Percentiles rank a stretch among this genome's conserved stretches.
Evolutionary conservation across 164 flowering plant genomes (phyloP).

Genomic region (Santalum album): DNA sequence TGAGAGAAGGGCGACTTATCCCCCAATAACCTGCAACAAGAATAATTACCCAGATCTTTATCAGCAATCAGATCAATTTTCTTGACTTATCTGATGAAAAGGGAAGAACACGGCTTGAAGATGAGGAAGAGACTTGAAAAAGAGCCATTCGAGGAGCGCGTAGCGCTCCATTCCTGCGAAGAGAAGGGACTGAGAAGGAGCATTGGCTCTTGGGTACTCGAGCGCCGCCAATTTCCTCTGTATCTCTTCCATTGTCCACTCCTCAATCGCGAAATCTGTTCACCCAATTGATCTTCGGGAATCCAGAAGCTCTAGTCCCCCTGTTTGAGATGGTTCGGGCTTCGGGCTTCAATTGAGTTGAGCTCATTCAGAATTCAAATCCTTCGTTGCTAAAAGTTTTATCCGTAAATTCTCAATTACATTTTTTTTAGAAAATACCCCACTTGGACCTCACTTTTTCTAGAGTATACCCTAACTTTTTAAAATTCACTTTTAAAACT

Average conservation of each 20-base stretch:
- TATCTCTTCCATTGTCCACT: slow-evolving; percentile 72
- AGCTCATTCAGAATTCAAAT: too few relatives aligned
- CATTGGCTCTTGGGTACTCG: slow-evolving; percentile 80
- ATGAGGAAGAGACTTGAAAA: slow-evolving; percentile 52
- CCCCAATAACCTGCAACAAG: slow-evolving; percentile 54
- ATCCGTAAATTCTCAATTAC: too few relatives aligned
- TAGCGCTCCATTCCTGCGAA: slow-evolving; percentile 99
- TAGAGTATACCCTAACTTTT: too few relatives aligned
- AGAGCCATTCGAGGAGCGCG: slow-evolving; percentile 95
- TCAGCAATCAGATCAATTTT: not conserved
- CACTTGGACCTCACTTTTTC: too few relatives aligned
- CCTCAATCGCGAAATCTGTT: too few relatives aligned
- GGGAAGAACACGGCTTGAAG: not conserved
- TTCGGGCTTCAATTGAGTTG: too few relatives aligned
- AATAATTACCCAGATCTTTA: not conserved
- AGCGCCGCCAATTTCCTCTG: slow-evolving; percentile 49
- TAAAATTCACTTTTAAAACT: too few relatives aligned
- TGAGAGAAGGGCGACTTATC: slow-evolving; percentile 94
- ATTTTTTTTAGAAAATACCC: too few relatives aligned
- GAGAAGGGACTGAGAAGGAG: slow-evolving; percentile 89
- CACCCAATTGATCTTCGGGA: too few relatives aligned
- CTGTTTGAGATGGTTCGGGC: too few relatives aligned
- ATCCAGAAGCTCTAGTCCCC: too few relatives aligned
- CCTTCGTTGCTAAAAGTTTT: too few relatives aligned
- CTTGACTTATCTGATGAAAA: not conserved